These are phyloP conservation scores for Penicillium sclerotiorum DNA, from an alignment of 2,329 filamentous ascomycete species.

Conservation along the genomic window DNA sequence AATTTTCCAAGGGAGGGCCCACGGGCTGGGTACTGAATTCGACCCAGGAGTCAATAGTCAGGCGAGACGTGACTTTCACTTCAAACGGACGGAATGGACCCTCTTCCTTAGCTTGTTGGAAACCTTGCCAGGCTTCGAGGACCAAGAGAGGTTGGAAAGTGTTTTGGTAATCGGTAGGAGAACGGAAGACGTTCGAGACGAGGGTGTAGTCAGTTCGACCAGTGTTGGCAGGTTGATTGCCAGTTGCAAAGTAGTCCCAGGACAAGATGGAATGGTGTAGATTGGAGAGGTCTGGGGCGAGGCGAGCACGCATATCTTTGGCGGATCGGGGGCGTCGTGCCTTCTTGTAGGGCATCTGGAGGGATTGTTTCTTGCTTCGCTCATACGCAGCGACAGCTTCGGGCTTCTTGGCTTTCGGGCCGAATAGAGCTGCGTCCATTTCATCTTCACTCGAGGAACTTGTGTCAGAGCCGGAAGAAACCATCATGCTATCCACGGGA, in stretches of 20 bases:
- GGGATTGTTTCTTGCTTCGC: conserved; percentile 48
- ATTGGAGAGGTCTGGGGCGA: conserved; percentile 83
- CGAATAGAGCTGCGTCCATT: conserved; percentile 70
- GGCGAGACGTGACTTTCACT: conserved; percentile 82
- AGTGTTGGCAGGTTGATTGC: conserved; percentile 77
- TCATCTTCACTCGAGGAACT: conserved; percentile 76
- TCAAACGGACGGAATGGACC: conserved; percentile 78
- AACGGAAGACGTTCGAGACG: conserved; percentile 76
- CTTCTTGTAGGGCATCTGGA: conserved; percentile 79
- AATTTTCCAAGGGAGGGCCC: conserved; percentile 68
- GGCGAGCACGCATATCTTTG: conserved; percentile 90
- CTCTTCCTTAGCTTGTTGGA: conserved; percentile 88
- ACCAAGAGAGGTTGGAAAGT: conserved; percentile 90
- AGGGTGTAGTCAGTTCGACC: conserved; percentile 70
- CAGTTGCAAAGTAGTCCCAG: conserved; percentile 93
- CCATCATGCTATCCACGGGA: conserved; percentile 82
- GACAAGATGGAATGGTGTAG: conserved; percentile 84
- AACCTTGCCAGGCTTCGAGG: conserved; percentile 93
- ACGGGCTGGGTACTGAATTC: conserved; percentile 87
- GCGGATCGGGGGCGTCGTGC: conserved; percentile 75
- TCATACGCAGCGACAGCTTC: conserved; percentile 50
- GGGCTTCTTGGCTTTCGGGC: conserved; percentile 41
- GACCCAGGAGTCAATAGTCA: conserved; percentile 89
- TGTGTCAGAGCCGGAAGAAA: conserved; percentile 67
- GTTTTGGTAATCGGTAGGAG: conserved; percentile 77